Evolutionary conservation across 2,329 filamentous ascomycete species (phyloP).

Genomic region (Claviceps sp.): DNA sequence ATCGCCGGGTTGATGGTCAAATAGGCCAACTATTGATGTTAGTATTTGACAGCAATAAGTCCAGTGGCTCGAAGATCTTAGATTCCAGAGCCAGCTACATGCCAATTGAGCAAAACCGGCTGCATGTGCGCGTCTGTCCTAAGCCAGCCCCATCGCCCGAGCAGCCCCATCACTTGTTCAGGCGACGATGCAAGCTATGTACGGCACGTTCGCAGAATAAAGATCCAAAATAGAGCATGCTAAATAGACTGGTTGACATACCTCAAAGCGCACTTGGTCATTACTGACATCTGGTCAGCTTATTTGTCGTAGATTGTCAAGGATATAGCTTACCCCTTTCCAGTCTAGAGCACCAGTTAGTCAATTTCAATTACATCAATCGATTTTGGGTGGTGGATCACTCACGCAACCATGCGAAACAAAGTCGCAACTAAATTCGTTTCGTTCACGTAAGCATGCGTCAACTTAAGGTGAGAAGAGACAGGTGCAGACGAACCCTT

Average conservation of each 20-base stretch:
- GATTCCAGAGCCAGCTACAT: neutral
- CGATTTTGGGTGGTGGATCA: neutral
- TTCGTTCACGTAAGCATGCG: neutral
- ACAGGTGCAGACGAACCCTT: neutral
- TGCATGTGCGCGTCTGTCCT: neutral
- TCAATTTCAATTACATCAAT: neutral
- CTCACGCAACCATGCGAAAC: constrained; percentile 2
- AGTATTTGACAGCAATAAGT: neutral
- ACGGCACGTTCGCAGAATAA: neutral
- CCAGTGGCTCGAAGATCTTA: neutral
- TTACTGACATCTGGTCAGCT: neutral
- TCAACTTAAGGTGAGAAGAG: neutral
- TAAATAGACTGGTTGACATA: neutral
- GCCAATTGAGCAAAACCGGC: neutral
- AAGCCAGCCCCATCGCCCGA: neutral
- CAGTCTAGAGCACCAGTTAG: neutral
- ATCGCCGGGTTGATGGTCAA: constrained; percentile 1
- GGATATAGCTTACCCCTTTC: constrained; percentile 1
- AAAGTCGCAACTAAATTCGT: neutral
- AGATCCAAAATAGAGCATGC: neutral
- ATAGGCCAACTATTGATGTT: neutral
- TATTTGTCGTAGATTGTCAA: neutral
- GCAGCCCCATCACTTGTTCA: neutral
- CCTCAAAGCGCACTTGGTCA: constrained; percentile 2
- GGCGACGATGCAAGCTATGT: neutral